Percentiles rank a stretch among this genome's conserved stretches.
These are phyloP conservation scores for Cymbopogon citratus DNA, from an alignment of 176 grass and related monocot species.

Conservation along the genomic window DNA sequence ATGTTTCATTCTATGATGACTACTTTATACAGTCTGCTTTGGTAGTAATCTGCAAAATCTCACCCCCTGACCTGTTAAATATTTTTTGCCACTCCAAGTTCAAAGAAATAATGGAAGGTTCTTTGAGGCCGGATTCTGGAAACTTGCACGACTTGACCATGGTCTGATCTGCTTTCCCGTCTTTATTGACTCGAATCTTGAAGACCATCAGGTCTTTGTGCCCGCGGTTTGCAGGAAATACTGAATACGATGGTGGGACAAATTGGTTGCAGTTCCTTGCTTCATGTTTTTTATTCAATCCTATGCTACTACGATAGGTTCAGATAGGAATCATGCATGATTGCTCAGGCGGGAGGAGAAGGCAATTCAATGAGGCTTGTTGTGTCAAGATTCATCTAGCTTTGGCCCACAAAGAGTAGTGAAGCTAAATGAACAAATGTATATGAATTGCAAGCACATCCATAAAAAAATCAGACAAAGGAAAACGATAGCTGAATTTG, in stretches of 20 bases:
- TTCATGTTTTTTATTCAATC: too few relatives aligned
- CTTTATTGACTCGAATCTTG: slow-evolving; percentile 3
- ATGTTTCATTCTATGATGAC: neutral
- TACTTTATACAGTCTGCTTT: neutral
- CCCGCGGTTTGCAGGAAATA: neutral
- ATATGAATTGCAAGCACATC: too few relatives aligned
- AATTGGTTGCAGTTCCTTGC: neutral
- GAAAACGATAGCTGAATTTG: neutral
- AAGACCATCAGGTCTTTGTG: neutral
- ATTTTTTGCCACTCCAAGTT: neutral
- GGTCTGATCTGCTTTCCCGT: slow-evolving; percentile 7
- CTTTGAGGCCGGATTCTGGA: neutral
- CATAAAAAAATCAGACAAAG: neutral
- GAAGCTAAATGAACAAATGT: too few relatives aligned
- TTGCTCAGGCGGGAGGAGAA: neutral
- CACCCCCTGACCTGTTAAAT: too few relatives aligned
- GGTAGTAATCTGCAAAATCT: neutral
- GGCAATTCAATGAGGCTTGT: neutral
- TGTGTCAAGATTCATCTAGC: neutral
- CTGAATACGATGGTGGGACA: neutral
- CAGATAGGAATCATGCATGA: neutral
- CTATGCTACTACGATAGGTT: neutral
- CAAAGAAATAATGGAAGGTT: neutral
- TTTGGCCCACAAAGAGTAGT: neutral
- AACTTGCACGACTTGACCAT: neutral